Base-by-base conservation (phyloP, 2,329 filamentous ascomycete species). In the Aspergillus pseudoviridinutans region DNA sequence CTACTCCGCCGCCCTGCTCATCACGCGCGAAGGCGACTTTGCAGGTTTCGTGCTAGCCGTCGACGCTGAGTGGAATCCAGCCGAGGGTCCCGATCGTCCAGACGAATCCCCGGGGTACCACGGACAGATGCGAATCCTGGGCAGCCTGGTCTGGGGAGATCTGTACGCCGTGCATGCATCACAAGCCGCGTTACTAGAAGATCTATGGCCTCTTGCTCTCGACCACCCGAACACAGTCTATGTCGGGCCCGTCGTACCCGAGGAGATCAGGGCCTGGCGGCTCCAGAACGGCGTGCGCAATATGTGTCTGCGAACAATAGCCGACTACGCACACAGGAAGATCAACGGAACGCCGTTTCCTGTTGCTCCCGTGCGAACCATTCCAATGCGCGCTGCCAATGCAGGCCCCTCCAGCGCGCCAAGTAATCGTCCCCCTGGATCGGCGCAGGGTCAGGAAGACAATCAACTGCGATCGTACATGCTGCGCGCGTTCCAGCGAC, bases 81-180 rank as follows among this genome's bases (percentile, higher is more conserved):
- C 50, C 2, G 38, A 54, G 4, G 58, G 55, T 2, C 44, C 49
- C 10, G 29, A 58, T 3, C 62, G 61, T 42, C 46, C 61, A 0
- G 61, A 69, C 0, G 63, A 65, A 20, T 62, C 58, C 1, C 64
- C 64, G 1, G 59, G 56, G 1, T 72, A 64, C 24, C 49, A 42
- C 5, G 68, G 68, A 8, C 58, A 64, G 22, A 64, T 72, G 62
- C 68, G 68, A 8, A 64, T 72, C 24, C 59, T 67, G 12, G 67
- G 67, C 20, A 69, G 61, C 25, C 56, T 72, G 4, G 50, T 72
- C 10, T 72, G 70, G 67, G 61, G 64, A 14, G 69, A 73, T 44
- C 49, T 72, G 1, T 69, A 62, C 41, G 64, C 67, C 1, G 47
- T 63, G 49, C 42, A 64, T 0, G 24, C 51, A 8, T 51, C 64